Percentiles rank a stretch among this genome's conserved stretches.
phyloP scores from a whole-genome alignment of 305 asterid species.

The Solanum chacoense region DNA sequence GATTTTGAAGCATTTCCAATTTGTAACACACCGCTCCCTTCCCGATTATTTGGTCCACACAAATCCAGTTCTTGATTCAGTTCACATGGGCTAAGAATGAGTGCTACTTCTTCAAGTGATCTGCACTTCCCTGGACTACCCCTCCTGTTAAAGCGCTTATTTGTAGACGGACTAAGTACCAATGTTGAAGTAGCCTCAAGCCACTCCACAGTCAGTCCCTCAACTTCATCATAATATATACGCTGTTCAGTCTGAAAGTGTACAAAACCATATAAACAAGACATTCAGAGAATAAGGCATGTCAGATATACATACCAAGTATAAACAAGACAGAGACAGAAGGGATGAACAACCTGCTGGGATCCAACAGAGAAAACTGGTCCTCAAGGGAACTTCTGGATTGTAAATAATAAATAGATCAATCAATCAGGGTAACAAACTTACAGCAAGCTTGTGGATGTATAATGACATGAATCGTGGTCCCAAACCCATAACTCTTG shows the following conservation, averaged over 20 bases:
- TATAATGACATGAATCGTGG: conserved; percentile 88
- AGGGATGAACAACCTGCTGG: neutral
- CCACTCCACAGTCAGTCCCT: conserved; percentile 72
- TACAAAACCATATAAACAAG: neutral
- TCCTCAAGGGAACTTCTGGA: neutral
- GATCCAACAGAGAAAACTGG: conserved; percentile 6
- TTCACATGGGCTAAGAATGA: conserved; percentile 39
- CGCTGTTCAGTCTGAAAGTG: conserved; percentile 48
- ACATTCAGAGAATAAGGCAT: neutral
- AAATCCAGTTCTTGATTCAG: conserved; percentile 7
- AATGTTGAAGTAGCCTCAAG: conserved; percentile 68
- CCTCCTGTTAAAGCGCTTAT: conserved; percentile 32
- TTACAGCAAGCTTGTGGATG: conserved; percentile 72
- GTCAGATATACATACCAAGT: neutral
- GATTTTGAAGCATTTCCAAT: neutral
- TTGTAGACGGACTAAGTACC: conserved; percentile 39
- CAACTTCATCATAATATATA: conserved; percentile 73
- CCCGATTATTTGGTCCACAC: neutral
- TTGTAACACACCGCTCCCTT: neutral
- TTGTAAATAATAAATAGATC: neutral
- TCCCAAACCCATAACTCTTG: conserved; percentile 81
- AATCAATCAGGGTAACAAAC: conserved; percentile 8
- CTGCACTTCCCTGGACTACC: conserved; percentile 40
- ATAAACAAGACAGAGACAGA: neutral
- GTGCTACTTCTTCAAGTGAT: conserved; percentile 57